These are phyloP conservation scores for Diaporthe caulivora DNA, from an alignment of 2,329 filamentous ascomycete species.

Conservation along the genomic window DNA sequence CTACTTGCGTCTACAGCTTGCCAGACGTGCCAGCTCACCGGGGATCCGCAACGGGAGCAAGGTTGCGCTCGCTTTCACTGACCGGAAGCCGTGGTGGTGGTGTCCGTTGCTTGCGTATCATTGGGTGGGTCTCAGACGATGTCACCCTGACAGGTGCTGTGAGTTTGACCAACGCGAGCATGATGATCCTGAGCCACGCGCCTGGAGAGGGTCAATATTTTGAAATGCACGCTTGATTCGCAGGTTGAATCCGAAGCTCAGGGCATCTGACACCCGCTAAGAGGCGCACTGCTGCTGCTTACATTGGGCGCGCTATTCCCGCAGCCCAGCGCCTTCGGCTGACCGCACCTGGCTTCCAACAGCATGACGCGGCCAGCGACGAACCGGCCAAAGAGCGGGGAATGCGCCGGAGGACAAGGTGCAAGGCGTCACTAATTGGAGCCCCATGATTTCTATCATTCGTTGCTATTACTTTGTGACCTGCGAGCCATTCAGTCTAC, in stretches of 20 bases:
- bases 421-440: not conserved
- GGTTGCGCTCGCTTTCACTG: not conserved
- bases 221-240: not conserved
- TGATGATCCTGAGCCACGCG: not conserved
- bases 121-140: not conserved
- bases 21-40: slow-evolving; percentile 22
- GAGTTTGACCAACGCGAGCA: not conserved
- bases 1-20: not conserved
- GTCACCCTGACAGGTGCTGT: not conserved
- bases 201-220: not conserved
- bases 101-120: not conserved
- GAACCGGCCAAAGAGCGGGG: not conserved
- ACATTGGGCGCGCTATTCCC: not conserved
- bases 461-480: not conserved
- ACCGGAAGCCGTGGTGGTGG: not conserved
- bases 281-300: no score
- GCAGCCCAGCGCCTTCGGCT: not conserved
- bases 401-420: not conserved
- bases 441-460: no score
- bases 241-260: not conserved
- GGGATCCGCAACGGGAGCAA: slow-evolving; percentile 7
- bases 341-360: not conserved
- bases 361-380: not conserved
- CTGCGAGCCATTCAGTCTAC: not conserved
- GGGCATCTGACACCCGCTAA: not conserved